A percentile compares a stretch with the other conserved stretches of the same genome.
Evolutionary conservation across 1,284 basidiomycete genomes (phyloP).

Genomic region (Neonothopanus nambi): DNA sequence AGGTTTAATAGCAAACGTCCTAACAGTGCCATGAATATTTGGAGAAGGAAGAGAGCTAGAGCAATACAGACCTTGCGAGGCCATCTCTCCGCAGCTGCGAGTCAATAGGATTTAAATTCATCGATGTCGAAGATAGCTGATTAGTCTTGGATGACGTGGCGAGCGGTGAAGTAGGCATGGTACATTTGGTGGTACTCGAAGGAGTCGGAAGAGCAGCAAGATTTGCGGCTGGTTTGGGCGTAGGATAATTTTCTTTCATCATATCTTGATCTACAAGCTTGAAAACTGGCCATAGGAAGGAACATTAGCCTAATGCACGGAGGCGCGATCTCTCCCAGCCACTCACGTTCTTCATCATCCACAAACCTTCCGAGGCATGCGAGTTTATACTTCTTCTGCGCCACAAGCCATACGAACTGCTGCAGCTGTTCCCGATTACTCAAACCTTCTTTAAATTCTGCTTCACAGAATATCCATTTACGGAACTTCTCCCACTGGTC

Average conservation of each 20-base stretch:
- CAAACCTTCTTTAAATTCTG: background rate
- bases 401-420: conserved; percentile 5
- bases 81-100: background rate
- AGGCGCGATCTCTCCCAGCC: background rate
- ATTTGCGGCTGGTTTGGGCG: background rate
- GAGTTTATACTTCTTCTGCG: conserved; percentile 2
- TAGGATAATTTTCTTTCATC: background rate
- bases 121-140: background rate
- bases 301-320: background rate
- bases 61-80: background rate
- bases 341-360: conserved; percentile 8
- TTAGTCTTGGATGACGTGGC: conserved; percentile 1
- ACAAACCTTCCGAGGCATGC: background rate
- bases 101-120: background rate
- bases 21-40: too few species aligned
- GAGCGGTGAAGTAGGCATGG: background rate
- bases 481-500: conserved; percentile 50
- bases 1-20: too few species aligned
- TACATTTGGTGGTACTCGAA: background rate
- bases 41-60: background rate
- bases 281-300: background rate
- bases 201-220: background rate
- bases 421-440: conserved; percentile 24
- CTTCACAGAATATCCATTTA: conserved; percentile 40
- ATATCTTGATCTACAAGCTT: background rate